Percentiles rank a stretch among this genome's conserved stretches.
Evolutionary conservation across 129 eudicot species (phyloP).

Genomic region (Centella asiatica): DNA sequence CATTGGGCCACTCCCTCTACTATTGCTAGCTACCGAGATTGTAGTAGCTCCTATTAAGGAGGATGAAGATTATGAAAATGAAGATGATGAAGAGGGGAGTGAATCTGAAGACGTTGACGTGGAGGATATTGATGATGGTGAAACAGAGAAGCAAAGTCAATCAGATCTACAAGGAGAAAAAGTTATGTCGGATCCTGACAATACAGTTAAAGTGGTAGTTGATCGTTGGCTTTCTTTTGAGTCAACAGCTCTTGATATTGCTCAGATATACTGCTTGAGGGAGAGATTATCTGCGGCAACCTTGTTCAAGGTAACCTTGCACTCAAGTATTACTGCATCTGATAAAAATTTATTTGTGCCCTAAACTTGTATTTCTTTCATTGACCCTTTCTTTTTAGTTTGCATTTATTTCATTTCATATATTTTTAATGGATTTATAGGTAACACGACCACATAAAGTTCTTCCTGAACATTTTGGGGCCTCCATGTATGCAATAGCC

Average conservation of each 20-base stretch:
- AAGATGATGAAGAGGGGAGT: constrained; percentile 20
- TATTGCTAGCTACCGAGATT: constrained; percentile 78
- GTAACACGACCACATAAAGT: constrained; percentile 47
- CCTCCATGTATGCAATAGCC: constrained; percentile 52
- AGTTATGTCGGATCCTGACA: constrained; percentile 72
- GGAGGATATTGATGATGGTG: constrained; percentile 31
- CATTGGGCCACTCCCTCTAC: constrained; percentile 65
- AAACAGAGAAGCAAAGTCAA: constrained; percentile 9
- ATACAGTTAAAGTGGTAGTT: constrained; percentile 58
- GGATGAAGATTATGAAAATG: constrained; percentile 24
- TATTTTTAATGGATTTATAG: constrained; percentile 30
- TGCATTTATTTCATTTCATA: neutral
- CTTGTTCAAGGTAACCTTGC: constrained; percentile 67
- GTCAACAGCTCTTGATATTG: constrained; percentile 78
- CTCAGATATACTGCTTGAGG: constrained; percentile 90
- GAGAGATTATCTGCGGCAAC: constrained; percentile 81
- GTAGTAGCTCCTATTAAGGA: constrained; percentile 62
- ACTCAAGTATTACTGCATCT: neutral
- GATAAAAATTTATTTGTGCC: neutral
- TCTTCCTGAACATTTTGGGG: constrained; percentile 70
- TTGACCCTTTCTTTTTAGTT: too few relatives aligned
- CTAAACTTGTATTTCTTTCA: neutral
- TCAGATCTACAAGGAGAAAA: constrained; percentile 27
- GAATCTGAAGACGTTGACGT: constrained; percentile 34
- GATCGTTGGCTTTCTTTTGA: constrained; percentile 86